These are phyloP conservation scores for Chaetomium strumarium DNA, from an alignment of 2,329 filamentous ascomycete species.

Conservation along the genomic window DNA sequence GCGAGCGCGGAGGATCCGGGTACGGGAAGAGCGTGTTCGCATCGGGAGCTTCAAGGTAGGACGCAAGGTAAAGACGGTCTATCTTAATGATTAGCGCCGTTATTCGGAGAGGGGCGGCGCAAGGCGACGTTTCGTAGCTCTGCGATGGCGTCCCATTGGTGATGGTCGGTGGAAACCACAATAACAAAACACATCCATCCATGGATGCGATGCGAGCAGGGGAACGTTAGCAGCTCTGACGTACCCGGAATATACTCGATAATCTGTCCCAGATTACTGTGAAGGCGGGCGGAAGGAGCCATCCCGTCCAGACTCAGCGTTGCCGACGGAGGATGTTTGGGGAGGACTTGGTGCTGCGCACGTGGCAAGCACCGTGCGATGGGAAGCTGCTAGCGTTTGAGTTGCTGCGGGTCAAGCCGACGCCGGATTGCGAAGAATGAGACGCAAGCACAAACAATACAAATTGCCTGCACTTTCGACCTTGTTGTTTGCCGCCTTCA, in stretches of 20 bases:
- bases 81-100: slow-evolving; percentile 37
- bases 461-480: too few relatives aligned
- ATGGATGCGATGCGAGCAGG: neutral
- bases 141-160: slow-evolving; percentile 24
- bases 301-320: slow-evolving; percentile 31
- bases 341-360: slow-evolving; percentile 1
- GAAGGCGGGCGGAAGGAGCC: slow-evolving; percentile 44
- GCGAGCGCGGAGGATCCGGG: slow-evolving; percentile 56
- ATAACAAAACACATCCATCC: slow-evolving; percentile 1
- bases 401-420: too few relatives aligned
- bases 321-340: slow-evolving; percentile 16
- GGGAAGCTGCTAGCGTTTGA: neutral
- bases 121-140: slow-evolving; percentile 18
- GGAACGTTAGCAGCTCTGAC: slow-evolving; percentile 26
- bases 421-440: too few relatives aligned
- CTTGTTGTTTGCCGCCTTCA: too few relatives aligned
- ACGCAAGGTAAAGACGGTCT: slow-evolving; percentile 94
- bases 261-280: slow-evolving; percentile 70
- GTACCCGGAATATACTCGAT: slow-evolving; percentile 94
- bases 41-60: slow-evolving; percentile 77
- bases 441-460: too few relatives aligned
- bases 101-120: slow-evolving; percentile 23
- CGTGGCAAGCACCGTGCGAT: neutral
- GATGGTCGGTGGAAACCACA: neutral
- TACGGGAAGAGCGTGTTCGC: slow-evolving; percentile 83